phyloP scores from a whole-genome alignment of 257 asterid genomes.

The Lantana camara region DNA sequence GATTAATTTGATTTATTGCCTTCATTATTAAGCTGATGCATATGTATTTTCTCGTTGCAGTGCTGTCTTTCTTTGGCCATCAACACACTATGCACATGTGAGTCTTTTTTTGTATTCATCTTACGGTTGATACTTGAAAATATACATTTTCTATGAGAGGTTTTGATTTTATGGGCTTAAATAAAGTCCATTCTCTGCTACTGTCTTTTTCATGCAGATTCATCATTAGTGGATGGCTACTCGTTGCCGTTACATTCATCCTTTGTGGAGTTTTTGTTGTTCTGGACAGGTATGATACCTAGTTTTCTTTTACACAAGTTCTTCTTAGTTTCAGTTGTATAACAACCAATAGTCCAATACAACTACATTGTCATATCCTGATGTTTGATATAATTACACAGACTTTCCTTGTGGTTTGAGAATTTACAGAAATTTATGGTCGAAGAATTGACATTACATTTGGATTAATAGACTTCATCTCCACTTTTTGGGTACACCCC shows the following conservation, averaged over 20 bases:
- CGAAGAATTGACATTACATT: too few relatives aligned
- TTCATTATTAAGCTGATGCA: conserved; percentile 19
- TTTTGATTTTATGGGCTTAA: too few relatives aligned
- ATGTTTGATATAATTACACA: too few relatives aligned
- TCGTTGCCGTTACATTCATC: conserved; percentile 79
- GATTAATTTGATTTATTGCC: conserved; percentile 8
- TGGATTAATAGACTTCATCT: too few relatives aligned
- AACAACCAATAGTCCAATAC: too few relatives aligned
- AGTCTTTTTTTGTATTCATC: conserved; percentile 27
- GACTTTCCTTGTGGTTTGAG: too few relatives aligned
- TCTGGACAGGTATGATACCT: conserved; percentile 69
- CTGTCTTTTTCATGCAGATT: conserved; percentile 56
- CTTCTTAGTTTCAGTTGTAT: neutral
- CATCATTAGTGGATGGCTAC: conserved; percentile 90
- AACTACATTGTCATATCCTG: too few relatives aligned
- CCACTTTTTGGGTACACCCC: too few relatives aligned
- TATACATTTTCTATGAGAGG: neutral
- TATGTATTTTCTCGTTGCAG: conserved; percentile 40
- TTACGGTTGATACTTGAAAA: neutral
- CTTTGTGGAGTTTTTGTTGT: conserved; percentile 84
- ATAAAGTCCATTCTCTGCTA: conserved; percentile 11
- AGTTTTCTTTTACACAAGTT: neutral
- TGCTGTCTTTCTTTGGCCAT: conserved; percentile 76
- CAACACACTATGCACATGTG: conserved; percentile 78
- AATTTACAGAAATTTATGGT: too few relatives aligned